Evolutionary conservation across 2,329 filamentous ascomycete genomes (phyloP), one percentile per base, ranked within the genome.

Genomic region (Sclerotiophoma versabilis): DNA sequence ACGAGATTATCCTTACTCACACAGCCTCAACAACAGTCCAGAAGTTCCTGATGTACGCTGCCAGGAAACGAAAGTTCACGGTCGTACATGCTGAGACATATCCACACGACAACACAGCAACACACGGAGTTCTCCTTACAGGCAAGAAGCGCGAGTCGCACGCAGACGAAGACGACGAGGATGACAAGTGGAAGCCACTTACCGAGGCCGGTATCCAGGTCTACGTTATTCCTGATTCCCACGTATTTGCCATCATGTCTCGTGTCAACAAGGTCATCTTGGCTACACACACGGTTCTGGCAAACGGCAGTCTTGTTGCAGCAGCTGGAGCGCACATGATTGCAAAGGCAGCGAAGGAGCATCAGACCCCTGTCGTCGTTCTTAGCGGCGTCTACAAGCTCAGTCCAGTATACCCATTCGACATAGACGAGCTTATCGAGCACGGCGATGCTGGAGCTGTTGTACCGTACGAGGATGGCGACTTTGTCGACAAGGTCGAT

Each of bases 181-280:
- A 80, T 34, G 75, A 74, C 77, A 83, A 41, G 84, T 97, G 76
- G 85, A 96, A 95, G 75, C 87, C 92, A 41, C 82, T 98, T 55
- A 87, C 85, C 4, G 84, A 87, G 1, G 85, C 88, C 29, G 93
- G 93, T 22, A 90, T 96, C 49, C 89, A 86, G 1, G 89, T 96
- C 34, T 90, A 97, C 64, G 84, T 91, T 56, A 87, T 98, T 49
- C 87, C 91, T 36, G 93, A 96, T 75, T 89, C 87, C 7, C 90
- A 92, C 9, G 84, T 96, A 48, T 96, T 93, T 78, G 92, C 93
- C 1, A 90, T 98, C 68, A 98, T 99, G 91, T 90, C 93, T 8
- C 87, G 90, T 56, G 91, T 97, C 65, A 96, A 93, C 81, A 97
- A 97, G 79, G 93, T 99, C 57, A 90, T 99, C 42, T 81, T 99